These are phyloP conservation scores for Coemansia guatemalensis DNA, from an alignment of 192 early-diverging fungal genomes.

Conservation along the genomic window DNA sequence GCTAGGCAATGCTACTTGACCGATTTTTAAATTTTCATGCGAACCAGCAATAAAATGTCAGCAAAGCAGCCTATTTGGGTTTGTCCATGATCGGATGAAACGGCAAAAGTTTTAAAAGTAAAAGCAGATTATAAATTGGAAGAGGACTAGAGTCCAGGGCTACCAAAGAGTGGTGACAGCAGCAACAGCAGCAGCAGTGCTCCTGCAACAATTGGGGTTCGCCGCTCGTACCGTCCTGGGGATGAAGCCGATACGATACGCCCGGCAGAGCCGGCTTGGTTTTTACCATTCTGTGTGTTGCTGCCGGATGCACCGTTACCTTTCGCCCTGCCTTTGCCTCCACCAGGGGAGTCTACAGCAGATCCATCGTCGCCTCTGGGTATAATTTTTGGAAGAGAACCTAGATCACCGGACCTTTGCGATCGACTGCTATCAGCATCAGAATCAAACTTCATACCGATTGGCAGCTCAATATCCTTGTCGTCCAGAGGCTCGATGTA, in stretches of 20 bases:
- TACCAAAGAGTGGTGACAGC: background rate
- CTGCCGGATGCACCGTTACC: background rate
- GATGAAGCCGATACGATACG: background rate
- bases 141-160: background rate
- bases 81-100: no score
- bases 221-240: background rate
- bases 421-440: conserved; percentile 10
- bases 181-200: background rate
- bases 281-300: background rate
- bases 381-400: conserved; percentile 33
- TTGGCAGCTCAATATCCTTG: conserved; percentile 42
- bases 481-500: conserved; percentile 45
- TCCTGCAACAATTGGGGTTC: background rate
- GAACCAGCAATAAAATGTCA: no score
- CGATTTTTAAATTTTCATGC: no score
- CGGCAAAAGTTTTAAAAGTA: background rate
- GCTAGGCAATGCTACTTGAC: no score
- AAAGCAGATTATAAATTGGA: background rate
- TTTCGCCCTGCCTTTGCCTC: background rate
- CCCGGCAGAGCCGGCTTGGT: background rate
- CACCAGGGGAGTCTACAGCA: background rate
- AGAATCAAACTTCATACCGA: conserved; percentile 53
- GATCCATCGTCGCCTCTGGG: conserved; percentile 21
- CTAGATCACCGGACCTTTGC: conserved; percentile 22
- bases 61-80: no score